Percentiles rank a stretch among this genome's conserved stretches.
phyloP scores from a whole-genome alignment of 345 rosid genomes.

The Gynandropsis gynandra region DNA sequence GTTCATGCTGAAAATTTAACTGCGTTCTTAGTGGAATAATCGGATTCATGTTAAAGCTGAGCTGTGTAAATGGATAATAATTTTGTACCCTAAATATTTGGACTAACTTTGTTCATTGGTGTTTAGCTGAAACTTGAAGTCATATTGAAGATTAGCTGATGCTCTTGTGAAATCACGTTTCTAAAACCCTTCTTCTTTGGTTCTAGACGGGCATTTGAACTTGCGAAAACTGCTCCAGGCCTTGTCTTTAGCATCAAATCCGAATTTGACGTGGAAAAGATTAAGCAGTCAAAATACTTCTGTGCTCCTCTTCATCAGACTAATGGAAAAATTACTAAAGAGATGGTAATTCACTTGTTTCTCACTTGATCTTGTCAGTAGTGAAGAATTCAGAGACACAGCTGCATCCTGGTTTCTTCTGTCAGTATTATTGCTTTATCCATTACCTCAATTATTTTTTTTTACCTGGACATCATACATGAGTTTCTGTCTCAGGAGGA shows the following conservation, averaged over 20 bases:
- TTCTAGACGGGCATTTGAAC: conserved; percentile 68
- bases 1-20: conserved; percentile 3
- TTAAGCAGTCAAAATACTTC: conserved; percentile 65
- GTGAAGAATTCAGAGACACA: conserved; percentile 10
- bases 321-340: conserved; percentile 33
- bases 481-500: conserved; percentile 45
- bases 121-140: background rate
- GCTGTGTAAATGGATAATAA: background rate
- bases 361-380: conserved; percentile 1
- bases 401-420: conserved; percentile 7
- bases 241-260: conserved; percentile 41
- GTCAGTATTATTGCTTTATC: conserved; percentile 5
- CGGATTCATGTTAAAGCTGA: conserved; percentile 6
- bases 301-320: conserved; percentile 39
- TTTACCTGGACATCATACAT: background rate
- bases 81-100: background rate
- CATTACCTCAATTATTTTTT: background rate
- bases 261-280: conserved; percentile 47
- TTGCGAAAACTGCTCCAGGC: conserved; percentile 57
- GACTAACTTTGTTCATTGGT: background rate
- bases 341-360: conserved; percentile 23
- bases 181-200: conserved; percentile 13
- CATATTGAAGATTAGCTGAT: conserved; percentile 4
- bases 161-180: conserved; percentile 12
- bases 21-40: background rate